These are phyloP conservation scores for Scenedesmus sp. DNA, from an alignment of 163 green algal species.

Conservation along the genomic window DNA sequence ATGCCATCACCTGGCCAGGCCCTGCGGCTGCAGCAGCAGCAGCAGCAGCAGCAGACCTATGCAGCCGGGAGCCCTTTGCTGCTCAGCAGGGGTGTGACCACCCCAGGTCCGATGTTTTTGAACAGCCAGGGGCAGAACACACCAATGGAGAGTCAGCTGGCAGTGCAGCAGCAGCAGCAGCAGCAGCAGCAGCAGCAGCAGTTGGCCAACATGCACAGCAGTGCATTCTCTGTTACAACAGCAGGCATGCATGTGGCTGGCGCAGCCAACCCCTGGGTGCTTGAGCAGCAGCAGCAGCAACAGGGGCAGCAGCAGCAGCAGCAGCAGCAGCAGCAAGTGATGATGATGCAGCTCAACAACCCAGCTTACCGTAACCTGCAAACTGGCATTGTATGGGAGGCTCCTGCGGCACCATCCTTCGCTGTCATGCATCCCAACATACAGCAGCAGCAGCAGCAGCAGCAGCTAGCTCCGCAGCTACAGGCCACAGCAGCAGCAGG, in stretches of 20 bases:
- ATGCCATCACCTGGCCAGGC: not conserved
- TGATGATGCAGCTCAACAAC: not conserved
- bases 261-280: not conserved
- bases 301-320: no score
- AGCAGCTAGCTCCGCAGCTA: not conserved
- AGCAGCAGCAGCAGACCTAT: not conserved
- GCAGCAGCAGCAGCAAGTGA: not conserved
- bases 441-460: conserved; percentile 18
- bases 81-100: not conserved
- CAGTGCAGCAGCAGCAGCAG: not conserved
- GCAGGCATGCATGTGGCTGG: not conserved
- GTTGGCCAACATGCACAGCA: not conserved
- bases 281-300: conserved; percentile 25
- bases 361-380: not conserved
- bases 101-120: not conserved
- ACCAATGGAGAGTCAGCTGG: not conserved
- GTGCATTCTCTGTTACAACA: not conserved
- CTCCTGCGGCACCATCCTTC: not conserved
- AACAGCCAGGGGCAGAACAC: not conserved
- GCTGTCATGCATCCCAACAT: not conserved
- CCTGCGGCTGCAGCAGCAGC: not conserved
- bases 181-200: conserved; percentile 16
- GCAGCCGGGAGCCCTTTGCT: not conserved
- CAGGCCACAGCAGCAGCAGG: not conserved
- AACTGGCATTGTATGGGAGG: not conserved